Conservation (phyloP, 2,329 filamentous ascomycete species). For the Xylaria sp. region DNA sequence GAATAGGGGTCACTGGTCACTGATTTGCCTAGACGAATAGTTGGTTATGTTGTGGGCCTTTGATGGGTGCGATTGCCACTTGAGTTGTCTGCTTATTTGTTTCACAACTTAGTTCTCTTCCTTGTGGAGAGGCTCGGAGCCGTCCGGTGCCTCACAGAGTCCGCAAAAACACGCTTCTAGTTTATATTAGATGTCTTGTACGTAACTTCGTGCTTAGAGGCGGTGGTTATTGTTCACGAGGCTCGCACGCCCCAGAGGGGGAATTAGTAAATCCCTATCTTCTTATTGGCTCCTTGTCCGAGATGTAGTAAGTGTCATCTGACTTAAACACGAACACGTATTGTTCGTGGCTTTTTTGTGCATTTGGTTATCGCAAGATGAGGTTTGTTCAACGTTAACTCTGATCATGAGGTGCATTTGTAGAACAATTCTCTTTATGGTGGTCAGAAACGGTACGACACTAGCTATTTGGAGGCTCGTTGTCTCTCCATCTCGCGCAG, state of each 20-base stretch:
- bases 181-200: slow-evolving; percentile 4
- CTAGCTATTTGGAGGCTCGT: slow-evolving; percentile 52
- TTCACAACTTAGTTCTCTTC: slow-evolving; percentile 14
- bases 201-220: not conserved
- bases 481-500: slow-evolving; percentile 78
- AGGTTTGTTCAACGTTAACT: not conserved
- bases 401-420: slow-evolving; percentile 4
- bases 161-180: slow-evolving; percentile 5
- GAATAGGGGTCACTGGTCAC: slow-evolving; percentile 11
- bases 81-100: slow-evolving; percentile 17
- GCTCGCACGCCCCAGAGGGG: slow-evolving; percentile 18
- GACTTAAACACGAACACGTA: not conserved
- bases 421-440: not conserved
- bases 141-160: slow-evolving; percentile 4
- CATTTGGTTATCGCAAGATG: not conserved
- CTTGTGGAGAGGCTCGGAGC: slow-evolving; percentile 20
- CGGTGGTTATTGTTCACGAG: slow-evolving; percentile 3
- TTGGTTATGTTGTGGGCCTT: slow-evolving; percentile 34
- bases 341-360: not conserved
- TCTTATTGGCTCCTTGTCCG: slow-evolving; percentile 25
- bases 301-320: slow-evolving; percentile 7
- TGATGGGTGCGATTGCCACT: slow-evolving; percentile 6
- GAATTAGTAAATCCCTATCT: slow-evolving; percentile 1
- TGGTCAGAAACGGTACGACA: not conserved
- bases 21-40: slow-evolving; percentile 6